Percentiles rank a stretch among this genome's conserved stretches.
phyloP scores from a whole-genome alignment of 1,139 yeast genomes.

The Suhomyces bolitotheri region DNA sequence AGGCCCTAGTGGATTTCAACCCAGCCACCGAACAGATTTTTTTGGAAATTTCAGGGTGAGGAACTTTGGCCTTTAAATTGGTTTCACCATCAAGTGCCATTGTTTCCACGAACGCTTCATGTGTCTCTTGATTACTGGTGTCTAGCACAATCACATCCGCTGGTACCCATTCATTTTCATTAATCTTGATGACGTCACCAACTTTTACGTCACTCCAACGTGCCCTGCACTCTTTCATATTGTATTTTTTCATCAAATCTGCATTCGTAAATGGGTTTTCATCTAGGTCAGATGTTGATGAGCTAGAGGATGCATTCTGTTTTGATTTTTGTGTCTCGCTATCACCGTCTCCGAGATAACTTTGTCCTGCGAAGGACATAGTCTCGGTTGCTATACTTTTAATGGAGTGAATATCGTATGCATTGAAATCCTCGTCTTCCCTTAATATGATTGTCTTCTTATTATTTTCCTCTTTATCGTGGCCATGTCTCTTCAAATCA shows the following conservation, averaged over 20 bases:
- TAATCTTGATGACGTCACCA: constrained; percentile 75
- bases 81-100: constrained; percentile 99
- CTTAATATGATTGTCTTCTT: constrained; percentile 49
- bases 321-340: neutral
- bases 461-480: constrained; percentile 83
- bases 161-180: constrained; percentile 89
- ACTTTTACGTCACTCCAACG: constrained; percentile 80
- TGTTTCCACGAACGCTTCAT: constrained; percentile 85
- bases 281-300: constrained; percentile 11
- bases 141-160: constrained; percentile 79
- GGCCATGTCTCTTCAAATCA: constrained; percentile 83
- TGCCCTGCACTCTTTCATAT: constrained; percentile 35
- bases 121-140: constrained; percentile 56
- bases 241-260: constrained; percentile 33
- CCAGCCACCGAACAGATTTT: constrained; percentile 50
- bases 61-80: constrained; percentile 71
- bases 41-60: constrained; percentile 63
- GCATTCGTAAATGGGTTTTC: constrained; percentile 20
- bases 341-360: constrained; percentile 1
- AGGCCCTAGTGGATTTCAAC: constrained; percentile 50
- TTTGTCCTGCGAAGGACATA: constrained; percentile 8
- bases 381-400: constrained; percentile 42
- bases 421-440: constrained; percentile 29
- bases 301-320: constrained; percentile 6
- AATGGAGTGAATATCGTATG: constrained; percentile 40